phyloP scores from a whole-genome alignment of 192 early-diverging fungal species.

The Thamnidium elegans region DNA sequence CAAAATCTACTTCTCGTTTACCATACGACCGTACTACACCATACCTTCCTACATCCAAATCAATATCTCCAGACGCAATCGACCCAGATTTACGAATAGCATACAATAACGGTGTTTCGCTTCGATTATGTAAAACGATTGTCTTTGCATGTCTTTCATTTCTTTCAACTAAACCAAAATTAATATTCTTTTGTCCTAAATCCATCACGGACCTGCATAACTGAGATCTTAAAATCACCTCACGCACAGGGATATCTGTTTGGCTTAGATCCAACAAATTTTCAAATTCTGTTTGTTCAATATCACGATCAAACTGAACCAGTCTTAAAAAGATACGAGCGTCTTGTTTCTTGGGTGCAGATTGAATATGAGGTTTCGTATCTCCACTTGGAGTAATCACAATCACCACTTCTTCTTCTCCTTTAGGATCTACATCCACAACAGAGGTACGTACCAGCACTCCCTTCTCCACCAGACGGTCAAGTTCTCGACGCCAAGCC shows the following conservation, averaged over 20 bases:
- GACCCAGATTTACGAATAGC: conserved; percentile 92
- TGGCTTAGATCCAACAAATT: conserved; percentile 56
- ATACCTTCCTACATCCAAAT: conserved; percentile 71
- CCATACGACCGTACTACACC: conserved; percentile 90
- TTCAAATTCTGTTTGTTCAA: conserved; percentile 80
- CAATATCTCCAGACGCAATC: conserved; percentile 88
- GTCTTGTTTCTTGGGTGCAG: conserved; percentile 75
- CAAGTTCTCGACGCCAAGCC: conserved; percentile 70
- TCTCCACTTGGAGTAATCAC: conserved; percentile 65
- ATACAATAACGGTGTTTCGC: conserved; percentile 87
- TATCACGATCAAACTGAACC: conserved; percentile 81
- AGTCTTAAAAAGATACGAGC: conserved; percentile 81
- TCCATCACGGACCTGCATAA: conserved; percentile 87
- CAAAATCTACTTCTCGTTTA: conserved; percentile 90
- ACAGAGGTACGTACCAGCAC: conserved; percentile 60
- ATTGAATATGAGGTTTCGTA: conserved; percentile 61
- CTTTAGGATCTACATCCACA: conserved; percentile 63
- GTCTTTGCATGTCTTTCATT: conserved; percentile 83
- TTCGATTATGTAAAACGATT: conserved; percentile 86
- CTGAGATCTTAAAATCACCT: conserved; percentile 84
- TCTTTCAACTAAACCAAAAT: conserved; percentile 89
- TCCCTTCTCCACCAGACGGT: conserved; percentile 64
- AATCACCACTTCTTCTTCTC: conserved; percentile 67
- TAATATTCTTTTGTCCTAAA: conserved; percentile 94
- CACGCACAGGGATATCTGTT: conserved; percentile 75